phyloP scores from a whole-genome alignment of 2,329 filamentous ascomycete genomes.

The Diaporthe sp. region DNA sequence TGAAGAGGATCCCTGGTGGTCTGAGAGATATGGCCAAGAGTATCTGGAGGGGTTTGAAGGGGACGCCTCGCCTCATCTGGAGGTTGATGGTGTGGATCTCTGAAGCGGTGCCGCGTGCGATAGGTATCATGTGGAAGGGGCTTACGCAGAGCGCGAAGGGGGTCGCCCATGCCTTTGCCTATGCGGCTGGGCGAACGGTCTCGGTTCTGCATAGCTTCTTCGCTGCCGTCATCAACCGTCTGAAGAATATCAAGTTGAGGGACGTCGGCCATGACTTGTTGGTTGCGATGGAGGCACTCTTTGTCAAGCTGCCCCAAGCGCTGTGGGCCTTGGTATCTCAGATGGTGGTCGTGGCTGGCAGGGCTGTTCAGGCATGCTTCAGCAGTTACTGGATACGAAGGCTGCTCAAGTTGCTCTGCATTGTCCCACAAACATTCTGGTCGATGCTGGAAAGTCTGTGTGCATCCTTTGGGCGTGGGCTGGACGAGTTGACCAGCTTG shows the following conservation, averaged over 20 bases:
- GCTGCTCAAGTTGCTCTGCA: neutral
- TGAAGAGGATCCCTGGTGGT: neutral
- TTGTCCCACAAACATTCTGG: neutral
- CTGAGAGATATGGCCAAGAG: neutral
- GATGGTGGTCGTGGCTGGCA: conserved; percentile 44
- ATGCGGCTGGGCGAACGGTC: conserved; percentile 45
- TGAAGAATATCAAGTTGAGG: conserved; percentile 51
- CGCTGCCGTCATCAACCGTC: conserved; percentile 50
- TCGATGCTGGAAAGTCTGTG: conserved; percentile 1
- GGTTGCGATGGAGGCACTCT: conserved; percentile 47
- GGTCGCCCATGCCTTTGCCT: conserved; percentile 43
- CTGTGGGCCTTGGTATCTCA: conserved; percentile 44
- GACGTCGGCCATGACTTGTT: conserved; percentile 55
- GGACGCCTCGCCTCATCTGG: neutral
- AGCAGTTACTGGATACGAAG: conserved; percentile 26
- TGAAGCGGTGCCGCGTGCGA: neutral
- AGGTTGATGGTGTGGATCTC: neutral
- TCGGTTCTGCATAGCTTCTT: conserved; percentile 53
- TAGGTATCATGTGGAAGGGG: neutral
- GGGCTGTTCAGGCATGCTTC: conserved; percentile 48
- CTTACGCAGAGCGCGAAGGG: conserved; percentile 34
- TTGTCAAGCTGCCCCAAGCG: conserved; percentile 47
- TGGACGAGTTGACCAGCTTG: neutral
- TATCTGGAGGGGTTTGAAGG: neutral
- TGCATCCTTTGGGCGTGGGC: neutral